Conservation (phyloP, 2,329 filamentous ascomycete genomes). For the Madurella mycetomatis region DNA sequence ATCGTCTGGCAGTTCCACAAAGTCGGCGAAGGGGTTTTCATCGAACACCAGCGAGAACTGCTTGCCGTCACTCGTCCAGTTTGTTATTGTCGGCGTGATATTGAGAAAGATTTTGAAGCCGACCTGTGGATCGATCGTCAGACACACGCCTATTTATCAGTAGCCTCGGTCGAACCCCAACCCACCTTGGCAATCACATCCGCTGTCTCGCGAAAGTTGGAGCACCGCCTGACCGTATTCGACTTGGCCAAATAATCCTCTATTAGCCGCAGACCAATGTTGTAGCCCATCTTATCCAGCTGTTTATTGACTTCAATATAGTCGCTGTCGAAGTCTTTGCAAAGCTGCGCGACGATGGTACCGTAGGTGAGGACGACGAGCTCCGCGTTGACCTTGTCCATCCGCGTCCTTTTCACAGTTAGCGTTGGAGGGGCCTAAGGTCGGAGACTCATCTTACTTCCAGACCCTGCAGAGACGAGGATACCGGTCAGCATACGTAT, state of each 20-base stretch:
- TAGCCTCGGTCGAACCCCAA: neutral
- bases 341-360: conserved; percentile 93
- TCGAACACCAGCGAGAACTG: conserved; percentile 96
- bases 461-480: conserved; percentile 61
- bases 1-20: conserved; percentile 95
- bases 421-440: conserved; percentile 22
- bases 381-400: conserved; percentile 98
- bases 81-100: conserved; percentile 86
- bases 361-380: conserved; percentile 96
- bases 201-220: conserved; percentile 91
- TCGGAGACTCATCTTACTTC: conserved; percentile 58
- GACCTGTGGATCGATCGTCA: conserved; percentile 52
- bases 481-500: conserved; percentile 6
- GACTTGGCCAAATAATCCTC: conserved; percentile 98
- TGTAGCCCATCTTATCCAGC: conserved; percentile 98
- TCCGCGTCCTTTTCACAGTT: conserved; percentile 65
- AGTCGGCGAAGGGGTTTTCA: conserved; percentile 94
- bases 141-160: neutral
- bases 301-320: conserved; percentile 97
- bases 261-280: conserved; percentile 91
- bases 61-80: conserved; percentile 94
- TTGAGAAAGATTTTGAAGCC: conserved; percentile 99
- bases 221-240: conserved; percentile 79
- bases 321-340: conserved; percentile 91
- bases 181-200: conserved; percentile 90